phyloP scores from a whole-genome alignment of 768 basidiomycete species.

The Tricholoma hemisulphureum region DNA sequence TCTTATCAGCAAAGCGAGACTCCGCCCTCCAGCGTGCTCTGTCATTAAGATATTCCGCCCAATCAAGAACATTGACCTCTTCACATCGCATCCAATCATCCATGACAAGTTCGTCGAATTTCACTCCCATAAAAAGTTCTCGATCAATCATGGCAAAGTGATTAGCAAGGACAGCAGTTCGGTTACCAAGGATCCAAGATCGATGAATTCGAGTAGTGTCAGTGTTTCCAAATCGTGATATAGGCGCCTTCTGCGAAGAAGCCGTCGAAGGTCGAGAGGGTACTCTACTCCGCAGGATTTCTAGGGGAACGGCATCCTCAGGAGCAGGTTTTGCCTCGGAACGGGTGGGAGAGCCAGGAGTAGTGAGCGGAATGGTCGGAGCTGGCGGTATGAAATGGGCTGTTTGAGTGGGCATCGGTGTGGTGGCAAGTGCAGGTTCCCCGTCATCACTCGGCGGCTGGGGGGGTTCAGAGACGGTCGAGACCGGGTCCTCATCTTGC shows the following conservation, averaged over 20 bases:
- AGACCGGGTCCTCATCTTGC: background rate
- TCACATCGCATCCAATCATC: conserved; percentile 65
- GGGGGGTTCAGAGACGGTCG: conserved; percentile 6
- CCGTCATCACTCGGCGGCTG: conserved; percentile 4
- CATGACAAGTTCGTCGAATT: conserved; percentile 84
- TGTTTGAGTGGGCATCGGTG: conserved; percentile 35
- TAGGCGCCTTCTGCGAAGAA: conserved; percentile 19
- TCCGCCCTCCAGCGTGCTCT: conserved; percentile 67
- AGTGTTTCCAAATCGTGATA: conserved; percentile 34
- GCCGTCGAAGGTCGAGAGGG: conserved; percentile 27
- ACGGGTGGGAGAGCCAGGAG: conserved; percentile 30
- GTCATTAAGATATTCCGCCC: conserved; percentile 80
- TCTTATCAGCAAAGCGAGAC: conserved; percentile 54
- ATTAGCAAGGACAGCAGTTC: conserved; percentile 62
- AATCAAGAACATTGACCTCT: conserved; percentile 74
- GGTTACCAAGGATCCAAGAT: conserved; percentile 68
- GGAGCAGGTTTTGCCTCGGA: conserved; percentile 47
- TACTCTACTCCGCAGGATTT: conserved; percentile 63
- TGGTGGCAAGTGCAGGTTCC: conserved; percentile 18
- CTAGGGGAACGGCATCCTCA: conserved; percentile 65
- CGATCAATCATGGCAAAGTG: conserved; percentile 89
- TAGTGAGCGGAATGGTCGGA: conserved; percentile 24
- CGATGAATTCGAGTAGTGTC: conserved; percentile 50
- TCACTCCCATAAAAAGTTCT: conserved; percentile 80
- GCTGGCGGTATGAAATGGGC: conserved; percentile 25